A percentile compares a stretch with the other conserved stretches of the same genome.
phyloP scores from a whole-genome alignment of 495 filamentous ascomycete genomes.

The Podospora australis region DNA sequence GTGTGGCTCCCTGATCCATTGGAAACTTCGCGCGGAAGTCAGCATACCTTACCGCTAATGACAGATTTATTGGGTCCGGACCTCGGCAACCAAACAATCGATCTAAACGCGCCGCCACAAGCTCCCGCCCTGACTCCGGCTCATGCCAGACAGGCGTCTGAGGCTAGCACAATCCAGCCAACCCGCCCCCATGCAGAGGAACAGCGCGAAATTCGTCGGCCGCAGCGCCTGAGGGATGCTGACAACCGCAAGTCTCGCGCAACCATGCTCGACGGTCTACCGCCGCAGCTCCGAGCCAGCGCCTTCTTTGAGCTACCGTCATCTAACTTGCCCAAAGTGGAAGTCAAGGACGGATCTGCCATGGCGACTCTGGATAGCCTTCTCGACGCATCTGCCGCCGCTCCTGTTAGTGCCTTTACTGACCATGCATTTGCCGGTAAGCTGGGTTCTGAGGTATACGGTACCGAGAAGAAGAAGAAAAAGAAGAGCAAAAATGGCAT shows the following conservation, averaged over 20 bases:
- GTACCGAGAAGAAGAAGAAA: conserved; percentile 39
- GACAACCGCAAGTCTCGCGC: conserved; percentile 35
- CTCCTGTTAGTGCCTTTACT: conserved; percentile 91
- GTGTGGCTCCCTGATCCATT: conserved; percentile 44
- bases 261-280: conserved; percentile 50
- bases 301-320: conserved; percentile 78
- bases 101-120: neutral
- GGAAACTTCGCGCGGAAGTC: conserved; percentile 16
- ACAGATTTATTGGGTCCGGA: conserved; percentile 10
- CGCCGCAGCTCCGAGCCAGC: conserved; percentile 83
- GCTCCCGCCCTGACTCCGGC: neutral
- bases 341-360: conserved; percentile 73
- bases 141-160: conserved; percentile 22
- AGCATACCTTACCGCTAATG: conserved; percentile 19
- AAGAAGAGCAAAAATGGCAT: conserved; percentile 19
- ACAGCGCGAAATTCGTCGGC: conserved; percentile 21
- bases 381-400: conserved; percentile 84
- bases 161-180: conserved; percentile 28
- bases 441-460: conserved; percentile 60
- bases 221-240: conserved; percentile 20
- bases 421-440: conserved; percentile 83
- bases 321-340: conserved; percentile 44
- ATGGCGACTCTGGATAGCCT: conserved; percentile 88
- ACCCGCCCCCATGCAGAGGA: conserved; percentile 18
- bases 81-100: neutral